A percentile compares a stretch with the other conserved stretches of the same genome.
These are phyloP conservation scores for Vicia faba DNA, from an alignment of 306 rosid species.

Conservation along the genomic window DNA sequence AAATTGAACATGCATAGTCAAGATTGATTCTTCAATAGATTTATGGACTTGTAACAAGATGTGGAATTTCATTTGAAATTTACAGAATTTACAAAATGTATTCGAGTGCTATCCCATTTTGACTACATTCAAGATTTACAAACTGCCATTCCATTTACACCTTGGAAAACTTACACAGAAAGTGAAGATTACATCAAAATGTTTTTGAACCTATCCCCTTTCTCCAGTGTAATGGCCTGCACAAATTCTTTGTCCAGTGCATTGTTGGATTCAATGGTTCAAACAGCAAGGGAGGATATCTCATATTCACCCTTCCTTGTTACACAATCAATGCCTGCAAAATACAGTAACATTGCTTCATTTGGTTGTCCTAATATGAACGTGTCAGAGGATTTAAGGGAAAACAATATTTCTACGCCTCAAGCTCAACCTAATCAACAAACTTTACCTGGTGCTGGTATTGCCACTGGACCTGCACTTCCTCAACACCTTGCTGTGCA, in stretches of 20 bases:
- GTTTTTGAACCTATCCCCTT: too few species aligned
- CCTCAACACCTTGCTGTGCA: slow-evolving; percentile 96
- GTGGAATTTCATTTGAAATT: too few species aligned
- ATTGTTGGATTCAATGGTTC: slow-evolving; percentile 76
- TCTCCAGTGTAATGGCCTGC: too few species aligned
- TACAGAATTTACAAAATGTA: too few species aligned
- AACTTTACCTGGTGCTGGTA: slow-evolving; percentile 62
- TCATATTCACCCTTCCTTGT: slow-evolving; percentile 89
- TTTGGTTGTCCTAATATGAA: slow-evolving; percentile 75
- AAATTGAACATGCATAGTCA: too few species aligned
- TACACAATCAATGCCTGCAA: slow-evolving; percentile 74
- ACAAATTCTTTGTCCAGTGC: slow-evolving; percentile 84
- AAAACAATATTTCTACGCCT: slow-evolving; percentile 63
- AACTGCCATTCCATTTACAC: too few species aligned
- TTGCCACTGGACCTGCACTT: slow-evolving; percentile 86
- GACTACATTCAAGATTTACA: too few species aligned
- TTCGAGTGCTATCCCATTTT: too few species aligned
- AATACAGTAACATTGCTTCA: slow-evolving; percentile 79
- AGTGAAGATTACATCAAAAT: too few species aligned
- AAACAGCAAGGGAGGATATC: slow-evolving; percentile 81
- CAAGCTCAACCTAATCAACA: slow-evolving; percentile 86
- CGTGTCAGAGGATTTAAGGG: slow-evolving; percentile 90
- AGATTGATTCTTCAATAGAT: too few species aligned
- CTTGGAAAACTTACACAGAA: too few species aligned
- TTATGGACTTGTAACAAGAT: too few species aligned